Base-by-base conservation (phyloP, 257 asterid species). In the Dorcoceras hygrometricum region DNA sequence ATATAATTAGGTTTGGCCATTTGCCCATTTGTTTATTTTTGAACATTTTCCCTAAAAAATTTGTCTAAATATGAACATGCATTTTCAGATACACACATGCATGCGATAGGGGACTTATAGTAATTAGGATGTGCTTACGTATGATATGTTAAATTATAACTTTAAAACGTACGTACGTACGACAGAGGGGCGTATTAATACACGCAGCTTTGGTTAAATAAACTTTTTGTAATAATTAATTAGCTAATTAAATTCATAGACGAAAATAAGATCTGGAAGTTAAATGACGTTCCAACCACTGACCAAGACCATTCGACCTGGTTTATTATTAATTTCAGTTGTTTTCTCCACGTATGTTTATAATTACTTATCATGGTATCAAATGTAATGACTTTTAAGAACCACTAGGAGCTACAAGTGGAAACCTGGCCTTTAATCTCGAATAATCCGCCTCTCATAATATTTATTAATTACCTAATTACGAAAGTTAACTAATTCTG, bases 351-450 rank as follows among this genome's bases (percentile, higher is more conserved):
- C 7, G 22, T 39, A 18, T 6, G 50, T 5, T 12, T 2, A 10
- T 16, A 62, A 55, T 23, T 66, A 56, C 4, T 48, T 29, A 9
- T 9, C 31, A n/a, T 8, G 11, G 12, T 14, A 14, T 43, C 53
- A 16, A 46, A 39, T 32, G 22, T 66, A 36, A 4, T 59, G 81
- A 14, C 77, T 71, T 58, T 72, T 59, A 58, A 58, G 72, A 63
- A 63, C 24, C 34, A 63, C 43, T n/a, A 67, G 64, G 50, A 27
- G 75, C 24, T 63, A 59, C 70, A 43, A 22, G 14, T 23, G 5
- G 1, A n/a, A 39, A 24, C 62, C n/a, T n/a, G n/a, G n/a, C n/a
- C 51, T 63, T 60, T 46, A 23, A 63, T 67, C 57, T 50, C 61
- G 9, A 10, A 67, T 7, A 59, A 28, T 10, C 27, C 50, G 50